Evolutionary conservation across 805 yeast species (phyloP).

Genomic region (Yamadazyma sp.): DNA sequence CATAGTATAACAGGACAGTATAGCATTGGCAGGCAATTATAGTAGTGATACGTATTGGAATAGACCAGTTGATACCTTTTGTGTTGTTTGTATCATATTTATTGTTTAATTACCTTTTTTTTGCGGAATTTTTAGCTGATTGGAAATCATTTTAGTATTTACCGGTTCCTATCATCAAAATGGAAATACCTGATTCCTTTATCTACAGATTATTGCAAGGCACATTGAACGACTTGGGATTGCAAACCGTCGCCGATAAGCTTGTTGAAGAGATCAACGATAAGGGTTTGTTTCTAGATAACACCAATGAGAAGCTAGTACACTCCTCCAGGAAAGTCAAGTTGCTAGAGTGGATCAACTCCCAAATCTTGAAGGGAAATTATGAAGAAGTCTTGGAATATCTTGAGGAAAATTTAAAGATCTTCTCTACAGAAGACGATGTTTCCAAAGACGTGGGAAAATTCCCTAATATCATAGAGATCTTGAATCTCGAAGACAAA

Average conservation of each 20-base stretch:
- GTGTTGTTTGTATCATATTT: too few relatives aligned
- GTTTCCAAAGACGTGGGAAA: slow-evolving; percentile 5
- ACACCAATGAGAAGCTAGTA: neutral
- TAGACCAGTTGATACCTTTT: too few relatives aligned
- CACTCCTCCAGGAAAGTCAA: slow-evolving; percentile 8
- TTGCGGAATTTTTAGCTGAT: too few relatives aligned
- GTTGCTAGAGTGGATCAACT: slow-evolving; percentile 11
- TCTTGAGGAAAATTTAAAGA: slow-evolving; percentile 8
- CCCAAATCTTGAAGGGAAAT: slow-evolving; percentile 7
- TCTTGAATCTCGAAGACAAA: slow-evolving; percentile 3
- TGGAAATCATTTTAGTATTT: too few relatives aligned
- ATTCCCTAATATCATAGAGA: slow-evolving; percentile 2
- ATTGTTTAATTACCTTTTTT: too few relatives aligned
- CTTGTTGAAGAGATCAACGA: slow-evolving; percentile 12
- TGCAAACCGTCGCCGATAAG: slow-evolving; percentile 9
- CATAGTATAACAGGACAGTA: too few relatives aligned
- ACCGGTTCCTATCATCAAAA: too few relatives aligned
- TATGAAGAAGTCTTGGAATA: slow-evolving; percentile 7
- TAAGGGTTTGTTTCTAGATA: slow-evolving; percentile 8
- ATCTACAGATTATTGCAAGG: slow-evolving; percentile 10
- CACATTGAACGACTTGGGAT: slow-evolving; percentile 13
- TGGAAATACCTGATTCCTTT: slow-evolving; percentile 14
- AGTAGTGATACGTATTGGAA: too few relatives aligned
- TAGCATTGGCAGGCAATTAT: too few relatives aligned
- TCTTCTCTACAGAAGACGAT: slow-evolving; percentile 1